phyloP scores from a whole-genome alignment of 371 early-diverging fungal species.

The Rhizopus sp. region DNA sequence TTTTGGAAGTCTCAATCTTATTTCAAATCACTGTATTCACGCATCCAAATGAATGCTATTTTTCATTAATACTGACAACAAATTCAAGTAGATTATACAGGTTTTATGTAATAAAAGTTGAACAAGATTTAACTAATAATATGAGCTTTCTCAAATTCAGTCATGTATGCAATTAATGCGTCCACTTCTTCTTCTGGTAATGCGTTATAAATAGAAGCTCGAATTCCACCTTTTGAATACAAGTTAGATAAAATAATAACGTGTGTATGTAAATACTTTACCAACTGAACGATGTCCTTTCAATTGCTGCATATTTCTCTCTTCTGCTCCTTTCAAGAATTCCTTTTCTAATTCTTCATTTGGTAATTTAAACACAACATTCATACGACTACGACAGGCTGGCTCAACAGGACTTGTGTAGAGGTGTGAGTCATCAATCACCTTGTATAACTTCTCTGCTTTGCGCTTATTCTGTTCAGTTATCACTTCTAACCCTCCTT shows the following conservation, averaged over 20 bases:
- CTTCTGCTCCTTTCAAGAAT: conserved; percentile 83
- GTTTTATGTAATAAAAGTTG: neutral
- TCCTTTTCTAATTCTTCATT: conserved; percentile 72
- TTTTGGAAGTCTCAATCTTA: too few species aligned
- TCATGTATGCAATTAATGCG: conserved; percentile 74
- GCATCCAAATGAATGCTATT: neutral
- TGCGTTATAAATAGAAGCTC: conserved; percentile 95
- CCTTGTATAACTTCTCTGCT: conserved; percentile 68
- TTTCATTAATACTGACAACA: neutral
- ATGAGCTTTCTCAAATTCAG: conserved; percentile 68
- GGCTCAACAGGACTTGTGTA: conserved; percentile 73
- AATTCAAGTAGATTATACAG: neutral
- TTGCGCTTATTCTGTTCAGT: conserved; percentile 67
- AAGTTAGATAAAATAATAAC: neutral
- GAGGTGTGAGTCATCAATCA: conserved; percentile 66
- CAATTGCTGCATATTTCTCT: conserved; percentile 79
- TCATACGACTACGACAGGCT: conserved; percentile 81
- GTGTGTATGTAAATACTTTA: conserved; percentile 8
- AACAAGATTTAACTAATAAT: conserved; percentile 3
- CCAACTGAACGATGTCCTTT: conserved; percentile 90
- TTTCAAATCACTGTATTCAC: too few species aligned
- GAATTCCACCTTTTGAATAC: conserved; percentile 75
- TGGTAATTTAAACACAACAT: conserved; percentile 84
- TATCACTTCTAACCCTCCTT: conserved; percentile 79
- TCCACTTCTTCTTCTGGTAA: conserved; percentile 83